Percentiles rank a stretch among this genome's conserved stretches.
Evolutionary conservation across 192 early-diverging fungal species (phyloP).

Genomic region (Mortierella hygrophila): DNA sequence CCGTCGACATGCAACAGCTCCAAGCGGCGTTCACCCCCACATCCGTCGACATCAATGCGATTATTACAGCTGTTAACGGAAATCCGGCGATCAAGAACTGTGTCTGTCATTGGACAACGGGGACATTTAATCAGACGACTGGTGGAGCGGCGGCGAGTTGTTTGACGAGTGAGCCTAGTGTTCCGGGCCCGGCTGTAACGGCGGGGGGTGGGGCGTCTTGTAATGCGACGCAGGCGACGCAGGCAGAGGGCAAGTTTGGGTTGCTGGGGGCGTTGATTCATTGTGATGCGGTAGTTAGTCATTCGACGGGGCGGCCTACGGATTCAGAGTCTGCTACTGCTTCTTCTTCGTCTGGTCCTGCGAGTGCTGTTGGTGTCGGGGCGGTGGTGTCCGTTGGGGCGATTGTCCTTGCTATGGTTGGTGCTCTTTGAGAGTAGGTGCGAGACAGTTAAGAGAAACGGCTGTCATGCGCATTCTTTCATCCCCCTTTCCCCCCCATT

Average conservation of each 20-base stretch:
- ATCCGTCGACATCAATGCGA: not conserved
- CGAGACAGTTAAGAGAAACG: not conserved
- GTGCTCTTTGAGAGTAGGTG: not conserved
- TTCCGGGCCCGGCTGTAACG: not conserved
- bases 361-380: not conserved
- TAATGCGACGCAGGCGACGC: not conserved
- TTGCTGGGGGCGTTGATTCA: slow-evolving; percentile 1
- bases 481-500: not conserved
- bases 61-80: not conserved
- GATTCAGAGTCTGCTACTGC: not conserved
- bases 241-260: not conserved
- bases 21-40: slow-evolving; percentile 10
- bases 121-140: not conserved
- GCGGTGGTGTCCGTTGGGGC: not conserved
- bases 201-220: slow-evolving; percentile 1
- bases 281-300: slow-evolving; percentile 1
- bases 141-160: slow-evolving; percentile 12
- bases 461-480: not conserved
- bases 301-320: not conserved
- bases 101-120: slow-evolving; percentile 19
- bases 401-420: not conserved
- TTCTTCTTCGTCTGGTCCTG: not conserved
- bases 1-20: slow-evolving; percentile 14
- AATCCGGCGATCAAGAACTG: slow-evolving; percentile 20
- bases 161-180: not conserved